Evolutionary conservation across 257 asterid species (phyloP).

Genomic region (Primulina tabacum): DNA sequence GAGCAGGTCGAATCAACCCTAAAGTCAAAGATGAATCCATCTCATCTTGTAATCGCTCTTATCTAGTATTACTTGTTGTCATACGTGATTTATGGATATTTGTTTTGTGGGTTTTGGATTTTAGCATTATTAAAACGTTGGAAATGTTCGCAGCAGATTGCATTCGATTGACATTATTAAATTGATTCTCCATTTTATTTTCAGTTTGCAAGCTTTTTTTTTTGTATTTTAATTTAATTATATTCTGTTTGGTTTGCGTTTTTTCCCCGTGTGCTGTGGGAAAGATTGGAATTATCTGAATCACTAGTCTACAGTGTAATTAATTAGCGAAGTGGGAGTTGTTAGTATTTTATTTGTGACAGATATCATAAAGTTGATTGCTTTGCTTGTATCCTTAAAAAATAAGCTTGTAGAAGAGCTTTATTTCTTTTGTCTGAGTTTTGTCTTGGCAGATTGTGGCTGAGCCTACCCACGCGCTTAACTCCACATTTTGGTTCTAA

Average conservation of each 20-base stretch:
- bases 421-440: too few species aligned
- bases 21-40: constrained; percentile 56
- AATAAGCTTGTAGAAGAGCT: too few species aligned
- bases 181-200: neutral
- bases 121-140: neutral
- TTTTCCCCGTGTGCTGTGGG: neutral
- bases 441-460: too few species aligned
- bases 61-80: too few species aligned
- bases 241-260: neutral
- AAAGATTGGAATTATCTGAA: neutral
- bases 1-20: constrained; percentile 49
- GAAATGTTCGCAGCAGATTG: neutral
- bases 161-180: neutral
- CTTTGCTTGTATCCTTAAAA: neutral
- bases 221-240: neutral
- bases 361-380: neutral
- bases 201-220: neutral
- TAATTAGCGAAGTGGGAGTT: neutral
- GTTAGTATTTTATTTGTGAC: neutral
- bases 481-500: too few species aligned
- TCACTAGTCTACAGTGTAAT: neutral
- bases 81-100: neutral
- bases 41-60: constrained; percentile 55
- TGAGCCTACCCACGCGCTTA: too few species aligned
- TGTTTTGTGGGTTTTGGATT: neutral